Base-by-base conservation (phyloP, 78 protist genomes). In the Guillardia theta region DNA sequence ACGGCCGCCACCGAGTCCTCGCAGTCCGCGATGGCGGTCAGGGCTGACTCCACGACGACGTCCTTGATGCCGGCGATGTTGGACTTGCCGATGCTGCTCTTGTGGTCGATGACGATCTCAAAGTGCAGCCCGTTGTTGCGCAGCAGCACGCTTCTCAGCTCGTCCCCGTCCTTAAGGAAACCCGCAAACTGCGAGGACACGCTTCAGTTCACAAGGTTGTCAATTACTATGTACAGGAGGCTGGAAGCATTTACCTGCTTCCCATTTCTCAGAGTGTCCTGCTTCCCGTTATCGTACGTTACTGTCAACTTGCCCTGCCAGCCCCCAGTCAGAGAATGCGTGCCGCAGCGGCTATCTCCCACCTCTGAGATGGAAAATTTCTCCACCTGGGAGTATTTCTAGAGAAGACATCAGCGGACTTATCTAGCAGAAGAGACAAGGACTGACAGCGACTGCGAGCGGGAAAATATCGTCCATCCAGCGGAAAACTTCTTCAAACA, bases 1-100 rank as follows among this genome's bases (percentile, higher is more conserved):
- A 88, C 96, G 39, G 96, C 54, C 47, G 88, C 58, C 54, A 77
- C 96, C 27, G 93, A 77, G 94, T 94, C 96, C 87, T 94, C 96
- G 48, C 39, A 9, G 92, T 94, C 96, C 33, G 77, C 50, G 10
- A 94, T 87, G 44, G 93, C 47, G 1, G 96, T 24, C 70, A 92
- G 64, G 21, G 96, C 96, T 0, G 88, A 2, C 88, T 94, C 96
- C 21, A 94, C 6, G 36, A 19, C 15, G 36, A 90, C 93, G 43
- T 90, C 94, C 36, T 24, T 10, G 88, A 93, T 44, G 36, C 95
- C 95, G 0, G 95, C 93, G 43, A 43, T 15, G 90, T 88, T 48
- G 18, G 93, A 39, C 58, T 64, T 44, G 43, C 95, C 95, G 43
- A 94, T 36, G 1, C 77, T 41, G 64, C 21, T 1, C 47, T 0